phyloP scores from a whole-genome alignment of 148 eudicot genomes.

The Polygonum maritimum region DNA sequence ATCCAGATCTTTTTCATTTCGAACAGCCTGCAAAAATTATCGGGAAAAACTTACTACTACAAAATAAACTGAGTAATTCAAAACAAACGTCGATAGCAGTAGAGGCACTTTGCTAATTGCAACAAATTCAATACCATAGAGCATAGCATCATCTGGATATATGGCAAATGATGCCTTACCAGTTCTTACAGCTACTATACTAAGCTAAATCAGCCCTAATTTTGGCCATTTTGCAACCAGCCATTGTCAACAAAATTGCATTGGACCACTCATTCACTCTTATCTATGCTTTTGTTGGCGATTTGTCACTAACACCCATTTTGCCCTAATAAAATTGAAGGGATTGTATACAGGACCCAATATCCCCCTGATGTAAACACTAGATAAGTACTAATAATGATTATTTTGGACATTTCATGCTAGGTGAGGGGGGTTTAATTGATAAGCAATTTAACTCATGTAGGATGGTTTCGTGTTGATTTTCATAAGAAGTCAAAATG shows the following conservation, averaged over 20 bases:
- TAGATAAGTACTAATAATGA: not conserved
- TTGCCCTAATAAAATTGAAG: not conserved
- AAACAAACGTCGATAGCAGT: not conserved
- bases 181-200: not conserved
- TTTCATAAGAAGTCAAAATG: not conserved
- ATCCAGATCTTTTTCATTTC: conserved; percentile 80
- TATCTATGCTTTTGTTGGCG: not conserved
- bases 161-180: not conserved
- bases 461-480: not conserved
- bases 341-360: not conserved
- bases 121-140: not conserved
- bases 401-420: not conserved
- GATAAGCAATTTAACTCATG: not conserved
- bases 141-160: not conserved
- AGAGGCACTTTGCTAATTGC: not conserved
- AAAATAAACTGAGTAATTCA: not conserved
- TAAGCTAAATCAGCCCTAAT: not conserved
- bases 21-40: conserved; percentile 62
- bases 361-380: not conserved
- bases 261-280: not conserved
- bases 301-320: not conserved
- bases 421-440: not conserved
- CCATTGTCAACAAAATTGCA: not conserved
- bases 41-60: not conserved
- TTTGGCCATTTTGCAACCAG: not conserved